Conservation (phyloP, 1,284 basidiomycete species). For the Polyporus tsugae region DNA sequence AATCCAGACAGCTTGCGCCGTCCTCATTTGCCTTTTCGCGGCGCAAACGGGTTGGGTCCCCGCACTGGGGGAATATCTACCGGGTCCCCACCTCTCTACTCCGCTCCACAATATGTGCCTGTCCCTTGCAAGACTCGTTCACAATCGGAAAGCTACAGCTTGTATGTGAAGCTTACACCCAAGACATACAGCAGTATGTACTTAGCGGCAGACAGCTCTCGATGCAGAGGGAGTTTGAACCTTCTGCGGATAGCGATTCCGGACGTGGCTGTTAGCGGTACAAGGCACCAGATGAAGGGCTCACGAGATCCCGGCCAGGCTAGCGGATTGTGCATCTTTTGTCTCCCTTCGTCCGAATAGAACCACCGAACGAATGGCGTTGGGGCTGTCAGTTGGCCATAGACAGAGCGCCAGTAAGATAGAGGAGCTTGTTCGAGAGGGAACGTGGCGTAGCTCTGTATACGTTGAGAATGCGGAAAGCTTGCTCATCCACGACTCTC, state of each 20-base stretch:
- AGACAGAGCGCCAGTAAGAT: not conserved
- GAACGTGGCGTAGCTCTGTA: not conserved
- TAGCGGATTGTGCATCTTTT: not conserved
- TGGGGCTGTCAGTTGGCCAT: not conserved
- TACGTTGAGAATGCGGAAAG: no score
- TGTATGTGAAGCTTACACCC: no score
- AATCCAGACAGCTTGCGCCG: not conserved
- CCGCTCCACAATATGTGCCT: not conserved
- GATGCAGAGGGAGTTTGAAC: not conserved
- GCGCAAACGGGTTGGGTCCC: not conserved
- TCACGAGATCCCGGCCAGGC: not conserved
- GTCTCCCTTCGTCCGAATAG: not conserved
- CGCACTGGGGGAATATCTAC: not conserved
- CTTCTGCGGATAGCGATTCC: not conserved
- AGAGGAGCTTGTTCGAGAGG: not conserved
- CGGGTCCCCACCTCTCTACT: not conserved
- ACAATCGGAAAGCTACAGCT: no score
- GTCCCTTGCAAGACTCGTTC: no score
- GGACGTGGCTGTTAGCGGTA: not conserved
- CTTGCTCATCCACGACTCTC: no score
- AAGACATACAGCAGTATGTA: no score
- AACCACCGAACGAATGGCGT: not conserved
- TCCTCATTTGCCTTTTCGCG: not conserved
- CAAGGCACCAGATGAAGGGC: not conserved
- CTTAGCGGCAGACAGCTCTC: not conserved